phyloP scores from a whole-genome alignment of 129 eudicot genomes.

The Oenanthe sinensis region DNA sequence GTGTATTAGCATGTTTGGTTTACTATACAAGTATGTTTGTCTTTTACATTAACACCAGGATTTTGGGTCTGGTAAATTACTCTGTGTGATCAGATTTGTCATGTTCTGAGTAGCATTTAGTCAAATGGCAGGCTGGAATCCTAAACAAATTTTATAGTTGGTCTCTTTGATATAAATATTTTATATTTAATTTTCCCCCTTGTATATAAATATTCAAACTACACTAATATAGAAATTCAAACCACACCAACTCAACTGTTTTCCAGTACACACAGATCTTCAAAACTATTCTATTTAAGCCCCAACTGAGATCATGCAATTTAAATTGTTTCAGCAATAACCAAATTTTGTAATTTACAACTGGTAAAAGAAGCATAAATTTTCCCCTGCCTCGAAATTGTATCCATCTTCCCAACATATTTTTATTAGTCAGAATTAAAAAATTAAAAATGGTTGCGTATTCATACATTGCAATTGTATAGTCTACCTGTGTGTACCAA shows the following conservation, averaged over 20 bases:
- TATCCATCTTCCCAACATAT: too few species aligned
- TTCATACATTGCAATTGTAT: too few species aligned
- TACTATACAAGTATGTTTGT: neutral
- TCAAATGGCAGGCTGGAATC: constrained; percentile 10
- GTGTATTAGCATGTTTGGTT: constrained; percentile 1
- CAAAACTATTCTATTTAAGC: neutral
- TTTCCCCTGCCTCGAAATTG: too few species aligned
- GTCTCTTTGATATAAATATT: too few species aligned
- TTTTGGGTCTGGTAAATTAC: neutral
- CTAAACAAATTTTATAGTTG: neutral
- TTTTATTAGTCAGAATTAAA: too few species aligned
- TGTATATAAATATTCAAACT: neutral
- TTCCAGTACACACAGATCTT: neutral
- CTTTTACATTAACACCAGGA: neutral
- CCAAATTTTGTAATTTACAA: too few species aligned
- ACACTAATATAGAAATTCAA: neutral
- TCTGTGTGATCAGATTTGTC: constrained; percentile 6
- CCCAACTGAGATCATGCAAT: neutral
- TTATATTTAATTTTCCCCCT: neutral
- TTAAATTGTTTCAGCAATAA: neutral
- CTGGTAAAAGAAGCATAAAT: too few species aligned
- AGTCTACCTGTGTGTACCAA: neutral
- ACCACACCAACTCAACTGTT: neutral
- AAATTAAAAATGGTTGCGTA: too few species aligned
- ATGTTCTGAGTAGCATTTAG: constrained; percentile 10